Percentiles rank a stretch among this genome's conserved stretches.
Conservation (phyloP, 2,329 filamentous ascomycete species). For the Alternaria viburni region DNA sequence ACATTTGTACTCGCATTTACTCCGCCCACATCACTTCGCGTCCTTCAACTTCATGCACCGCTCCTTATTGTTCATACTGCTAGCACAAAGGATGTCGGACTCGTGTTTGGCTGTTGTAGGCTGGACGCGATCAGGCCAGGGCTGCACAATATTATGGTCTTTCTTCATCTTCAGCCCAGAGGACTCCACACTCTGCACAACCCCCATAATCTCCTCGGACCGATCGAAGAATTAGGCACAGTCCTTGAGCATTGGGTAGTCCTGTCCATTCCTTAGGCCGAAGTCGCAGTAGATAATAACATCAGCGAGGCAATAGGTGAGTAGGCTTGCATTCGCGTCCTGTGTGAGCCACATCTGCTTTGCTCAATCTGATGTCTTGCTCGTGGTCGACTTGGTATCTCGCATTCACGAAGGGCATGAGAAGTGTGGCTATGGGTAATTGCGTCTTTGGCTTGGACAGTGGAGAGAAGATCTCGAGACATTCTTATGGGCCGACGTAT, state of each 20-base stretch:
- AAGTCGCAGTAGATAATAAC: not conserved
- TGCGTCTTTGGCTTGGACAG: constrained; percentile 40
- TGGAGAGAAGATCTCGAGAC: constrained; percentile 36
- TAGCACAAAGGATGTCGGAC: not conserved
- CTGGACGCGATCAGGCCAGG: not conserved
- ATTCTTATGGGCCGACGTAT: constrained; percentile 42
- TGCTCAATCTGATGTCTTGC: too few relatives aligned
- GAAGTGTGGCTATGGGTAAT: constrained; percentile 51
- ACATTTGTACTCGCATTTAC: not conserved
- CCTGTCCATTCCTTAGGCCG: not conserved
- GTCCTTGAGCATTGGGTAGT: not conserved
- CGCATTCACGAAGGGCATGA: constrained; percentile 53
- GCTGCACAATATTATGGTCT: not conserved
- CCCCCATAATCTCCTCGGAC: not conserved
- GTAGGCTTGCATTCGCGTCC: not conserved
- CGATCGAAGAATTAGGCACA: not conserved
- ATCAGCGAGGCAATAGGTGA: not conserved
- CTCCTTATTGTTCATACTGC: not conserved
- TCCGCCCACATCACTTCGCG: not conserved
- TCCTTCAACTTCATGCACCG: not conserved
- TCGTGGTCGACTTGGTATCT: not conserved
- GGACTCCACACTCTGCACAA: not conserved
- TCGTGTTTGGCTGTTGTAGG: not conserved
- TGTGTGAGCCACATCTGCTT: not conserved
- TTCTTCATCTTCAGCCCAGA: not conserved